phyloP scores from a whole-genome alignment of 176 grass and related monocot species.

The Oryza meridionalis region DNA sequence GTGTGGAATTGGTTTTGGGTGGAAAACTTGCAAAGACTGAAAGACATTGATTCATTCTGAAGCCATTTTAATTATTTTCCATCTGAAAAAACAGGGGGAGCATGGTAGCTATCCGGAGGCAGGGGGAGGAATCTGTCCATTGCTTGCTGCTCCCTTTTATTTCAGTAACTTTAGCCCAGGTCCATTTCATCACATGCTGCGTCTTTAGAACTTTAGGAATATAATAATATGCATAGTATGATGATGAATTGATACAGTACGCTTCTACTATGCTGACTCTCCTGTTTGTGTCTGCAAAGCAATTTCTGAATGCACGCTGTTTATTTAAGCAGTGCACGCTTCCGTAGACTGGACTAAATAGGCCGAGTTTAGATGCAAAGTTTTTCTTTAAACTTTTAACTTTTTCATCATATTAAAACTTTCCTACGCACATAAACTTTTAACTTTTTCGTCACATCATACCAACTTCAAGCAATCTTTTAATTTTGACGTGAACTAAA shows the following conservation, averaged over 20 bases:
- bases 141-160: not conserved
- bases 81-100: not conserved
- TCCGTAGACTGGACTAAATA: too few species aligned
- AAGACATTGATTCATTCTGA: not conserved
- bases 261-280: not conserved
- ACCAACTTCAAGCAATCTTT: too few species aligned
- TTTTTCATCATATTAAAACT: too few species aligned
- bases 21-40: not conserved
- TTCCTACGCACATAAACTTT: too few species aligned
- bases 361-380: too few species aligned
- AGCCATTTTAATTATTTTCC: not conserved
- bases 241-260: not conserved
- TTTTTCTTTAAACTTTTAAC: too few species aligned
- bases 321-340: not conserved
- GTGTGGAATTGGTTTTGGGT: not conserved
- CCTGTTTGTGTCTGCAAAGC: not conserved
- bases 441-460: too few species aligned
- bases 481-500: too few species aligned
- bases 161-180: not conserved
- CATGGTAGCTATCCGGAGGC: not conserved
- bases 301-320: not conserved
- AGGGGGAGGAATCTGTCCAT: not conserved
- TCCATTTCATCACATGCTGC: conserved; percentile 43
- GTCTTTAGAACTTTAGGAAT: not conserved
- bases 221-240: not conserved